Evolutionary conservation across 805 yeast species (phyloP).

Genomic region (Metschnikowia anglica): DNA sequence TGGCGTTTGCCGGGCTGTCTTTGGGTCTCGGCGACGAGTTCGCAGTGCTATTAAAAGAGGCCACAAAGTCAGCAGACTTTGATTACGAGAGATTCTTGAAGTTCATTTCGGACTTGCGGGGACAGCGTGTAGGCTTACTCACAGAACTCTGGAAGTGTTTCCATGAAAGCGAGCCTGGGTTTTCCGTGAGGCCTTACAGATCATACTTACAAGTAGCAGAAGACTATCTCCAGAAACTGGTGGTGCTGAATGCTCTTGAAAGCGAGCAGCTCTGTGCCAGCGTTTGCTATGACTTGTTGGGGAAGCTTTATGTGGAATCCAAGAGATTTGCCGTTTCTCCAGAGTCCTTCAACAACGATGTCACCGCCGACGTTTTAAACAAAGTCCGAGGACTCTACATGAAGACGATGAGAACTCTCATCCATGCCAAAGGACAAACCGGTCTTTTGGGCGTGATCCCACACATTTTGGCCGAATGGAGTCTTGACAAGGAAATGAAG

Average conservation of each 20-base stretch:
- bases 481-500: slow-evolving; percentile 31
- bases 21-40: slow-evolving; percentile 9
- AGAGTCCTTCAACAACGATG: slow-evolving; percentile 22
- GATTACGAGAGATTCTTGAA: slow-evolving; percentile 39
- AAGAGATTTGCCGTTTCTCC: slow-evolving; percentile 15
- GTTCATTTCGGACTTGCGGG: slow-evolving; percentile 25
- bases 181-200: slow-evolving; percentile 26
- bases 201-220: slow-evolving; percentile 24
- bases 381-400: slow-evolving; percentile 18
- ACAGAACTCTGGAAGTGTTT: slow-evolving; percentile 38
- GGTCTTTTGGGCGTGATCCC: slow-evolving; percentile 29
- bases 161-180: slow-evolving; percentile 24
- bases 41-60: slow-evolving; percentile 24
- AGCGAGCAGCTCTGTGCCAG: slow-evolving; percentile 12
- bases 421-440: slow-evolving; percentile 29
- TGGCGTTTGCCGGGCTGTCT: slow-evolving; percentile 11
- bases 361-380: slow-evolving; percentile 3
- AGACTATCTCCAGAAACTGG: slow-evolving; percentile 22
- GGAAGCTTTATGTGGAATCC: slow-evolving; percentile 15
- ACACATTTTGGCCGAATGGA: slow-evolving; percentile 39
- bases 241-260: slow-evolving; percentile 2
- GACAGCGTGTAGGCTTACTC: slow-evolving; percentile 29
- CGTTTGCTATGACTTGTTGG: slow-evolving; percentile 25
- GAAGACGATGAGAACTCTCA: slow-evolving; percentile 26
- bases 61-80: slow-evolving; percentile 34